Percentiles rank a stretch among this genome's conserved stretches.
Evolutionary conservation across 2,329 filamentous ascomycete species (phyloP).

Genomic region (Ampelomyces quisqualis): DNA sequence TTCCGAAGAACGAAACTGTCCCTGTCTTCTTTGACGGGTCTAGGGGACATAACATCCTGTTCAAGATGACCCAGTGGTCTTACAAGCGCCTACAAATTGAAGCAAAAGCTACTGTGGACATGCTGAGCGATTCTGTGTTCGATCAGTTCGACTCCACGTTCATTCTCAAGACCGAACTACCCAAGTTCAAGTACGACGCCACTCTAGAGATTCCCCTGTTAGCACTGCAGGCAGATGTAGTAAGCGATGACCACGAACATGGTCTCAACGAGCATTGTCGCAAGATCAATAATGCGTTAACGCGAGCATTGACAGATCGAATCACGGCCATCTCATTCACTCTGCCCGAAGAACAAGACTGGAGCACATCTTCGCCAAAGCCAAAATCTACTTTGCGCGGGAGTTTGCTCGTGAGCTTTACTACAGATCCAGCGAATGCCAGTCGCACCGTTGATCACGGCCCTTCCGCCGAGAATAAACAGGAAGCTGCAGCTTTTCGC

Average conservation of each 20-base stretch:
- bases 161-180: conserved; percentile 60
- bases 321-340: conserved; percentile 60
- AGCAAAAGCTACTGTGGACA: conserved; percentile 70
- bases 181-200: conserved; percentile 58
- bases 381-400: conserved; percentile 31
- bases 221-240: conserved; percentile 28
- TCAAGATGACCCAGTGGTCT: conserved; percentile 88
- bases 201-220: conserved; percentile 46
- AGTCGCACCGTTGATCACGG: conserved; percentile 82
- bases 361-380: conserved; percentile 39
- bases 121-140: conserved; percentile 70
- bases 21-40: conserved; percentile 78
- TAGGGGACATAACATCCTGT: conserved; percentile 77
- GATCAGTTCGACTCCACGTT: conserved; percentile 87
- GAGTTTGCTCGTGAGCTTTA: conserved; percentile 63
- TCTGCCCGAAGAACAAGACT: conserved; percentile 32
- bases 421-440: conserved; percentile 72
- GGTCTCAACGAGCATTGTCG: conserved; percentile 47
- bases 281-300: conserved; percentile 65
- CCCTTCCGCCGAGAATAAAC: conserved; percentile 80
- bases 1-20: conserved; percentile 47
- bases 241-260: conserved; percentile 28
- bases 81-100: conserved; percentile 72
- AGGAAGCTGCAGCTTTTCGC: conserved; percentile 77
- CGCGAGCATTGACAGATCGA: conserved; percentile 73